Evolutionary conservation across 805 yeast species (phyloP).

Genomic region (Zygosaccharomyces siamensis): DNA sequence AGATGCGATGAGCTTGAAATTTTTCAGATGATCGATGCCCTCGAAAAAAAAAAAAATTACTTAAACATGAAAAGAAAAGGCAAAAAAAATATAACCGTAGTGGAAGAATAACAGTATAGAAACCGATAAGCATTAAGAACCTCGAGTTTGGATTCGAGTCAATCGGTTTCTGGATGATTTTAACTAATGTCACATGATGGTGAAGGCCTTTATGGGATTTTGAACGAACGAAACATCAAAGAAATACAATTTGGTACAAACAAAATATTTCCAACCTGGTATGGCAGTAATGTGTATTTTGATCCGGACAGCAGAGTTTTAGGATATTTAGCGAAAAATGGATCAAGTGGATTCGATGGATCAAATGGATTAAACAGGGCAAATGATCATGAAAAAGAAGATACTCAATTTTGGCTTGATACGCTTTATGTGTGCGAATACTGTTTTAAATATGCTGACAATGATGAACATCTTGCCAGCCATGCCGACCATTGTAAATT

Average conservation of each 20-base stretch:
- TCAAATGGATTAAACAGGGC: neutral
- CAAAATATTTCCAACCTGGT: constrained; percentile 75
- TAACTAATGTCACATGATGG: constrained; percentile 28
- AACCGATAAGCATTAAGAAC: neutral
- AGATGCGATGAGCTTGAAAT: constrained; percentile 18
- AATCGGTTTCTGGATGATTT: neutral
- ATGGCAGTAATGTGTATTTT: constrained; percentile 79
- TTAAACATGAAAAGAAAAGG: neutral
- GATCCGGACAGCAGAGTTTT: constrained; percentile 42
- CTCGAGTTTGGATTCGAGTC: too few species aligned
- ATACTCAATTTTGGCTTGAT: constrained; percentile 46
- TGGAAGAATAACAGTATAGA: neutral
- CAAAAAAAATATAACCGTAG: neutral
- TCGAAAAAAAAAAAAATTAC: neutral
- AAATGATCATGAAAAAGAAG: constrained; percentile 1
- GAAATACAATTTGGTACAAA: constrained; percentile 61
- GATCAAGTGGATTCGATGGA: neutral
- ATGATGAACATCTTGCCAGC: constrained; percentile 38
- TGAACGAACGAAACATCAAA: constrained; percentile 57
- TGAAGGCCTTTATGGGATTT: constrained; percentile 49
- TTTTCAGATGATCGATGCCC: constrained; percentile 2
- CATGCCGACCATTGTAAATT: constrained; percentile 50
- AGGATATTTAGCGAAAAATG: constrained; percentile 35
- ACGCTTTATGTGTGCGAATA: constrained; percentile 66
- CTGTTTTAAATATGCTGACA: constrained; percentile 77